Evolutionary conservation across 78 protist species (phyloP).

Genomic region (Chrysochromulina parva): DNA sequence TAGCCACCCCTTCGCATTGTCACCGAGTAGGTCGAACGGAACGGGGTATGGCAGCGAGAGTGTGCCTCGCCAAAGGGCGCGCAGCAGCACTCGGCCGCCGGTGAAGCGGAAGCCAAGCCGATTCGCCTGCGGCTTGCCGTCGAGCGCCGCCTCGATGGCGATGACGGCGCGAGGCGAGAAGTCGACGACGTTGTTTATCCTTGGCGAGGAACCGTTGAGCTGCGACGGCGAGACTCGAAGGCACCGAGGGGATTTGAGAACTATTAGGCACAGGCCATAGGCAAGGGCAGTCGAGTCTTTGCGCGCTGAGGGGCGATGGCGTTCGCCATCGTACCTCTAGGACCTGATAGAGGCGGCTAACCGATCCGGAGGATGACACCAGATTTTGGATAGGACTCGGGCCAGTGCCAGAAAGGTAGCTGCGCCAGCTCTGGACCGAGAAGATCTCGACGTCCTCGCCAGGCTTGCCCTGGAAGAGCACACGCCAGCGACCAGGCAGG

Average conservation of each 20-base stretch:
- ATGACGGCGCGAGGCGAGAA: neutral
- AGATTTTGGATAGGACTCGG: neutral
- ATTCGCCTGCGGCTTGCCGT: neutral
- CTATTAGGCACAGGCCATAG: too few relatives aligned
- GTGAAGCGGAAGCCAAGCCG: conserved; percentile 1
- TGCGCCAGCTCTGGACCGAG: neutral
- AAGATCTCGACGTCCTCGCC: neutral
- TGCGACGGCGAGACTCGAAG: too few relatives aligned
- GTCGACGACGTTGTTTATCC: neutral
- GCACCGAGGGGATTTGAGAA: too few relatives aligned
- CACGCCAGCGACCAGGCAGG: conserved; percentile 7
- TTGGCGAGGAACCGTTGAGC: too few relatives aligned
- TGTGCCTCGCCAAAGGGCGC: neutral
- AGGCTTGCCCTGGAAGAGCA: conserved; percentile 1
- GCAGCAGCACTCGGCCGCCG: neutral
- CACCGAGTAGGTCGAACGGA: conserved; percentile 12
- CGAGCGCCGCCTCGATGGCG: neutral
- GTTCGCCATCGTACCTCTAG: neutral
- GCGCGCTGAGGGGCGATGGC: too few relatives aligned
- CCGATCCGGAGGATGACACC: neutral
- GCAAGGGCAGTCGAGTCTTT: too few relatives aligned
- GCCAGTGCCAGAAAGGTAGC: neutral
- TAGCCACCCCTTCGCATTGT: conserved; percentile 17
- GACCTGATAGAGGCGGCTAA: neutral
- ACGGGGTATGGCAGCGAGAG: conserved; percentile 12